Evolutionary conservation across 768 basidiomycete genomes (phyloP).

Genomic region (Pleurotus citrinopileatus): DNA sequence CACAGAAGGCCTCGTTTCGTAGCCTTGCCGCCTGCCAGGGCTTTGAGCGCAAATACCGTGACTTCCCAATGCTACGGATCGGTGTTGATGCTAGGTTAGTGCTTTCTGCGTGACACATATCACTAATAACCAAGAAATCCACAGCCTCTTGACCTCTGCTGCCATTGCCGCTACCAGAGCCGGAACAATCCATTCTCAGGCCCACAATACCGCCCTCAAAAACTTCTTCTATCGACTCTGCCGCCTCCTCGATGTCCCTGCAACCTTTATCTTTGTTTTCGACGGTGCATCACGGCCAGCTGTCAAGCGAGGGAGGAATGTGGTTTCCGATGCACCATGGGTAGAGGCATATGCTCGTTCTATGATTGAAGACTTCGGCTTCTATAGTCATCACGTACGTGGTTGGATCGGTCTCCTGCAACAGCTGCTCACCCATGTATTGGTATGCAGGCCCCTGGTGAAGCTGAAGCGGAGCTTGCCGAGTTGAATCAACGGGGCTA

Average conservation of each 20-base stretch:
- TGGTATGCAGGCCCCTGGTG: slow-evolving; percentile 46
- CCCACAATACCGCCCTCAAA: slow-evolving; percentile 30
- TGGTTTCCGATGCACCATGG: slow-evolving; percentile 23
- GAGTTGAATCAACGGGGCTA: slow-evolving; percentile 35
- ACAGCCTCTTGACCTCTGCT: slow-evolving; percentile 25
- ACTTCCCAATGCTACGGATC: too few relatives aligned
- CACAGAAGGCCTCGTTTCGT: slow-evolving; percentile 21
- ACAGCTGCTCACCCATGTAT: not conserved
- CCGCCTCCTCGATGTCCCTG: too few relatives aligned
- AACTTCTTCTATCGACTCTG: slow-evolving; percentile 38
- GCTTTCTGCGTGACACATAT: too few relatives aligned
- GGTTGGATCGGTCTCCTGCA: not conserved
- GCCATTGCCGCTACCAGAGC: too few relatives aligned
- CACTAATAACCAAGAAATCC: too few relatives aligned
- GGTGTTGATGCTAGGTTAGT: too few relatives aligned
- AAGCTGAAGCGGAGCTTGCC: slow-evolving; percentile 55
- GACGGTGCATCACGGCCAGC: slow-evolving; percentile 42
- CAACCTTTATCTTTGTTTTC: too few relatives aligned
- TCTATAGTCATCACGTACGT: slow-evolving; percentile 26
- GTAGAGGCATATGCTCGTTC: slow-evolving; percentile 21
- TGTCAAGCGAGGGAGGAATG: slow-evolving; percentile 33
- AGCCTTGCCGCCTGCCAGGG: not conserved
- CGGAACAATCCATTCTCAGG: too few relatives aligned
- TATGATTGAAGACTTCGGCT: slow-evolving; percentile 42
- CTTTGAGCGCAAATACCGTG: too few relatives aligned